Evolutionary conservation across 2,329 filamentous ascomycete genomes (phyloP), one percentile per base, ranked within the genome.

Genomic region (Talaromyces verruculosus): DNA sequence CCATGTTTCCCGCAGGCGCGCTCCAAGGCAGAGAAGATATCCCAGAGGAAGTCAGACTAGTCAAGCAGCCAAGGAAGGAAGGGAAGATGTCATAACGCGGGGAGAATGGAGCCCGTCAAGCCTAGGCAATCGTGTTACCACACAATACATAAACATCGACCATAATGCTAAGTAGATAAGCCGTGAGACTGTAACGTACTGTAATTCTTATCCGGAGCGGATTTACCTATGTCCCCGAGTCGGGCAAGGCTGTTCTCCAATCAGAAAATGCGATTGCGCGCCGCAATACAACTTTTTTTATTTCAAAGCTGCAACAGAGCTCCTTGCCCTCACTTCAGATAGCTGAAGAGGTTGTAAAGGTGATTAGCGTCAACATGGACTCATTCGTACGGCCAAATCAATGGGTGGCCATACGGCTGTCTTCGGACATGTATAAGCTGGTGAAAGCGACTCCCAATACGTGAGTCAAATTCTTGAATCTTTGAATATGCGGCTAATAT

Each of bases 391-490:
- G 72, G 25, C 77, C 78, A 6, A 68, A 78, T 57, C 72, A 78
- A 51, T 76, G 74, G 63, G 73, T 79, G 66, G 75, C 71, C 25
- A 66, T 80, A 41, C 72, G 74, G 66, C 72, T 80, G 37, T 83
- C 87, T 15, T 88, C 86, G 13, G 86, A 86, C 68, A 77, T 82
- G 62, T 79, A 84, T 65, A 87, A 85, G 73, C 79, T 89, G 66
- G 74, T 87, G 64, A 83, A 88, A 70, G 80, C 89, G 69, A 79
- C 83, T 64, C 87, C 88, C 62, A 86, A 89, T 76, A 87, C 85
- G 87, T 90, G 86, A 76, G 88, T 87, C 70, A 65, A 67, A 67
- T 55, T 71, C 70, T 72, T 72, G 67, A 70, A 69, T 67, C 53
- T 49, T 65, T 37, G 22, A 61, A 39, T 39, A 63, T 47, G 47